Evolutionary conservation across 2,329 filamentous ascomycete genomes (phyloP), one percentile per base, ranked within the genome.

Genomic region (Cadophora sp.): DNA sequence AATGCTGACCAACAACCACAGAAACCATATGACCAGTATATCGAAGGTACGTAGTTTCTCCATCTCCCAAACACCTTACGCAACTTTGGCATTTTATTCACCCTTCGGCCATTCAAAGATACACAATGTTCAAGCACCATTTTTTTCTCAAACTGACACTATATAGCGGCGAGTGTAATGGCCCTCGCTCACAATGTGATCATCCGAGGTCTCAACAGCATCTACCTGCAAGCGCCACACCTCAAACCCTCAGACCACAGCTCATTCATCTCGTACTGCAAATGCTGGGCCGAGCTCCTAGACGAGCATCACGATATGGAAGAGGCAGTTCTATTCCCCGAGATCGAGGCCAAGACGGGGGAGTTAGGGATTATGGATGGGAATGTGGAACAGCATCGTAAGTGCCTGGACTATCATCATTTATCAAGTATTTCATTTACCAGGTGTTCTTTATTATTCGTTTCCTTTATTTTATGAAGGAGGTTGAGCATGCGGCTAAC

Each of bases 341-440:
- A 71, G 0, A 76, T 83, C 30, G 78, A 81, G 66, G 62, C 69
- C n/a, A 66, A 79, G 27, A 68, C 76, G 1, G 79, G 77, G 0
- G 77, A 79, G 18, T 70, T 71, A 50, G 80, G 79, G 0, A 66
- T 82, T 24, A 82, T 83, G 79, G 79, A 80, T 13, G 70, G 55
- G 36, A 82, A 81, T 68, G 71, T 82, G 5, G 75, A 78, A 22
- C 79, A 83, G 62, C 81, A 83, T 70, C 71, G 66, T 68, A 59
- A 41, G 64, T 59, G 16, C 24, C 27, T 18, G n/a, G 41, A 45
- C 58, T 24, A 50, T 41, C 20, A 43, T 47, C 14, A 2, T 5
- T 47, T n/a, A 8, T n/a, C 18, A n/a, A 7, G n/a, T n/a, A n/a
- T n/a, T n/a, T n/a, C n/a, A n/a, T n/a, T n/a, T n/a, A n/a, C n/a